Conservation (phyloP, 2,329 filamentous ascomycete genomes). For the Pleoardoris graminearum region DNA sequence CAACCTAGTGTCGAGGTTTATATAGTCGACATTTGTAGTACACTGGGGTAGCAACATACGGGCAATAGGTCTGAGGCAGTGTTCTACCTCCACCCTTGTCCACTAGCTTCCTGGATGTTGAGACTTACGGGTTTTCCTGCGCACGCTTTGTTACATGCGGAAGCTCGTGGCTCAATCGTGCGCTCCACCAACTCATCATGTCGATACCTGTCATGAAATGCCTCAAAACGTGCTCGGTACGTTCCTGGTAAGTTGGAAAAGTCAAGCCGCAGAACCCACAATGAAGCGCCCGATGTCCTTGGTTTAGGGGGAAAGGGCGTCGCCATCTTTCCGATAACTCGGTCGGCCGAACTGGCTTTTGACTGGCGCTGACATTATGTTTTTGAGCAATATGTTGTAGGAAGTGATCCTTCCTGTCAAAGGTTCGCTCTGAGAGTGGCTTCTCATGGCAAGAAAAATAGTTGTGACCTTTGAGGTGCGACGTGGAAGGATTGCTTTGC, state of each 20-base stretch:
- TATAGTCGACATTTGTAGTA: too few relatives aligned
- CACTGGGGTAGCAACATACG: too few relatives aligned
- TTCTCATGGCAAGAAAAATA: conserved; percentile 62
- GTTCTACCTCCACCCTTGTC: too few relatives aligned
- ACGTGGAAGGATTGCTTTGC: conserved; percentile 48
- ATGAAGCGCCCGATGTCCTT: conserved; percentile 27
- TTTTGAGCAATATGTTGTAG: conserved; percentile 55
- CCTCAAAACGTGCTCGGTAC: conserved; percentile 29
- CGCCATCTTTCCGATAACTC: conserved; percentile 29
- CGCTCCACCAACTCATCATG: conserved; percentile 35
- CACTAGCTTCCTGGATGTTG: too few relatives aligned
- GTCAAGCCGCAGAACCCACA: conserved; percentile 33
- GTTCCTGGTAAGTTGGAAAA: conserved; percentile 26
- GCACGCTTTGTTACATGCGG: background rate
- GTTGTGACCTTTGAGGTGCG: conserved; percentile 57
- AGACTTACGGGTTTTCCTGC: conserved; percentile 19
- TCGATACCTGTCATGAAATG: conserved; percentile 31
- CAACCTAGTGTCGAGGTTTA: too few relatives aligned
- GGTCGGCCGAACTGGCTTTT: conserved; percentile 42
- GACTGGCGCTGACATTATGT: conserved; percentile 48
- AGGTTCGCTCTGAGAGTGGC: conserved; percentile 56
- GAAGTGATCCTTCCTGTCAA: conserved; percentile 56
- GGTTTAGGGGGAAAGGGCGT: conserved; percentile 20
- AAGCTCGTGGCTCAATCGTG: conserved; percentile 22
- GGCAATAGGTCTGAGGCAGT: too few relatives aligned